A percentile compares a stretch with the other conserved stretches of the same genome.
These are phyloP conservation scores for Magnaporthiopsis poae DNA, from an alignment of 2,329 filamentous ascomycete species.

Conservation along the genomic window DNA sequence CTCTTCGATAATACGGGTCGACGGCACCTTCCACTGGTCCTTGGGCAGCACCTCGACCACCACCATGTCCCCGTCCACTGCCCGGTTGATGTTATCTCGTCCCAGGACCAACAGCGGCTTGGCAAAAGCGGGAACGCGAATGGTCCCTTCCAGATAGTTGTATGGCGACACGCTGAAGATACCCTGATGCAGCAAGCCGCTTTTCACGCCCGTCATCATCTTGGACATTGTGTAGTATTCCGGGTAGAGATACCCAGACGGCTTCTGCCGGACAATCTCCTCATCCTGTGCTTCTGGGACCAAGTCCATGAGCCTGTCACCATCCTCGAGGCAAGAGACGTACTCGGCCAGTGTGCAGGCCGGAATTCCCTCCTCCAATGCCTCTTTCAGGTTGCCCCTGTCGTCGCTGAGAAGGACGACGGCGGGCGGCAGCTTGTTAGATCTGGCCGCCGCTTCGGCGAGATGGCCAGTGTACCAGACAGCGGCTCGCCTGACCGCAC, in stretches of 20 bases:
- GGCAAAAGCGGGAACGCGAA: conserved; percentile 81
- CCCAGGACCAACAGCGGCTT: conserved; percentile 81
- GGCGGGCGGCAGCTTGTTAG: conserved; percentile 42
- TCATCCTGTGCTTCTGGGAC: conserved; percentile 70
- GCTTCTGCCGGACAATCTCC: conserved; percentile 53
- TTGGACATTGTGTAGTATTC: conserved; percentile 84
- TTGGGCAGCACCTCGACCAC: conserved; percentile 87
- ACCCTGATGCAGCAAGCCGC: conserved; percentile 82
- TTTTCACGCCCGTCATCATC: conserved; percentile 88
- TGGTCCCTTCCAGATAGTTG: conserved; percentile 91
- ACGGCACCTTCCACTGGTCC: conserved; percentile 94
- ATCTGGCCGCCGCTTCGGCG: not conserved
- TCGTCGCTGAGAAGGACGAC: conserved; percentile 94
- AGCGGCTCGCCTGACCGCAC: conserved; percentile 75
- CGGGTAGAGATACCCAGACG: conserved; percentile 65
- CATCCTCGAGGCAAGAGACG: conserved; percentile 72
- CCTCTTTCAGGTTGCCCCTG: conserved; percentile 73
- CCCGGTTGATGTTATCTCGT: conserved; percentile 89
- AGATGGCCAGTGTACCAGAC: conserved; percentile 87
- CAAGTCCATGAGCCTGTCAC: conserved; percentile 83
- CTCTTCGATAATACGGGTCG: conserved; percentile 91
- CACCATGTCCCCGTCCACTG: conserved; percentile 83
- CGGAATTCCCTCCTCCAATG: conserved; percentile 62
- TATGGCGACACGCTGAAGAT: conserved; percentile 94
- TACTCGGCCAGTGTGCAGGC: conserved; percentile 65